Percentiles rank a stretch among this genome's conserved stretches.
Evolutionary conservation across 768 basidiomycete species (phyloP).

Genomic region (Dendrothele bispora): DNA sequence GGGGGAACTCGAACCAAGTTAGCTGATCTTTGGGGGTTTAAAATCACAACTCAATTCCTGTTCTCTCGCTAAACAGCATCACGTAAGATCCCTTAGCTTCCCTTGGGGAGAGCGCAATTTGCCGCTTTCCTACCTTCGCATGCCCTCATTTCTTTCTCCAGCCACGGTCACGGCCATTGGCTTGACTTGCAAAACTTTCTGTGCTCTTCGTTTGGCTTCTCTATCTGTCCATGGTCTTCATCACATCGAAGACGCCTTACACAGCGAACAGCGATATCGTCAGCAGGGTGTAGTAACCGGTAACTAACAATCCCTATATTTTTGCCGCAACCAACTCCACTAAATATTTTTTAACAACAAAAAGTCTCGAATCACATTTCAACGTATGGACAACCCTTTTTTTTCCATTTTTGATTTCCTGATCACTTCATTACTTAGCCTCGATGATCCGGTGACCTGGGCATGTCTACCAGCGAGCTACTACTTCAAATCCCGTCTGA

Average conservation of each 20-base stretch:
- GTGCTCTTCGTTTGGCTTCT: conserved; percentile 64
- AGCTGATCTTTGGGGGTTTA: background rate
- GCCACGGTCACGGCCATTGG: conserved; percentile 63
- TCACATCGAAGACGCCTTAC: conserved; percentile 61
- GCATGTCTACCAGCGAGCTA: conserved; percentile 70
- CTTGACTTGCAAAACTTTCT: conserved; percentile 75
- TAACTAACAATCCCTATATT: conserved; percentile 31
- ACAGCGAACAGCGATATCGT: conserved; percentile 38
- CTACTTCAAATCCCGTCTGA: conserved; percentile 58
- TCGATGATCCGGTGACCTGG: conserved; percentile 89
- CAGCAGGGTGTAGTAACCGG: conserved; percentile 76
- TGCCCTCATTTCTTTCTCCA: conserved; percentile 51
- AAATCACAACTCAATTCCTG: conserved; percentile 4
- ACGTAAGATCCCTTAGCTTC: too few species aligned
- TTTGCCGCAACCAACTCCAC: too few species aligned
- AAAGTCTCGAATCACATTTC: conserved; percentile 93
- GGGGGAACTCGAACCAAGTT: background rate
- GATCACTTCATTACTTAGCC: conserved; percentile 35
- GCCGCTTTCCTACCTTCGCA: too few species aligned
- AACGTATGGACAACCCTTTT: conserved; percentile 52
- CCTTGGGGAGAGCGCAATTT: too few species aligned
- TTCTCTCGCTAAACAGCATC: too few species aligned
- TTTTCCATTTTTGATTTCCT: conserved; percentile 9
- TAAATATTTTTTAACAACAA: conserved; percentile 7
- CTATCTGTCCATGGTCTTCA: conserved; percentile 72